These are phyloP conservation scores for Phyllostachys edulis DNA, from an alignment of 176 grass and related monocot genomes.

Conservation along the genomic window DNA sequence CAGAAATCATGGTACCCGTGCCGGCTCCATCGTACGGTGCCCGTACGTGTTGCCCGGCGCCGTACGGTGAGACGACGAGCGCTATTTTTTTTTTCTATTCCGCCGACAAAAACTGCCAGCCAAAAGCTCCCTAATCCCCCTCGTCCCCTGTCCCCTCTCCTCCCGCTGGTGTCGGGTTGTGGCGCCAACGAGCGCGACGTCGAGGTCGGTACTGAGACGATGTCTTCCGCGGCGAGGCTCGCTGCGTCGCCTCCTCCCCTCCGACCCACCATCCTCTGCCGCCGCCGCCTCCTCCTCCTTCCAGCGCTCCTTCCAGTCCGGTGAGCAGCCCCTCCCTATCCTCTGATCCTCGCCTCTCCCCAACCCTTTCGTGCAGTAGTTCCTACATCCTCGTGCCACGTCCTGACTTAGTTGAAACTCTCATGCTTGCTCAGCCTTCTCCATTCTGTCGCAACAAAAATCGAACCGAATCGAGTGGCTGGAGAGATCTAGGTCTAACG, in stretches of 20 bases:
- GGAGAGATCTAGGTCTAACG: constrained; percentile 20
- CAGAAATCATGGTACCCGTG: no score
- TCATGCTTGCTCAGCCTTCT: background rate
- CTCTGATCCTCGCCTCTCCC: background rate
- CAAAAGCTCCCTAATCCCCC: no score
- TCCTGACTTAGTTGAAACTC: background rate
- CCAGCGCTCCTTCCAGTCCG: constrained; percentile 38
- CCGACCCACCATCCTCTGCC: background rate
- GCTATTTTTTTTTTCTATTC: no score
- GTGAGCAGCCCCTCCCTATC: constrained; percentile 25
- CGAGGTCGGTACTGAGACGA: constrained; percentile 40
- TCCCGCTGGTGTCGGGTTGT: constrained; percentile 18
- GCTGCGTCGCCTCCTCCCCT: constrained; percentile 13
- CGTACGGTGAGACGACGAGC: no score
- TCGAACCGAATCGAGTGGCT: background rate
- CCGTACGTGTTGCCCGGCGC: no score
- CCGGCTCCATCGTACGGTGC: no score
- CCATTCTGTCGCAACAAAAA: background rate
- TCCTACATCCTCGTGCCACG: background rate
- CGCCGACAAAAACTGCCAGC: no score
- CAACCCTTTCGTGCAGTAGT: background rate
- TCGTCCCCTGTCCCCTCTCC: background rate
- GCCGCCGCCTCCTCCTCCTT: background rate
- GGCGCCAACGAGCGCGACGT: constrained; percentile 52
- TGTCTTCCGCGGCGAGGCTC: constrained; percentile 1